Percentiles rank a stretch among this genome's conserved stretches.
phyloP scores from a whole-genome alignment of 176 grass and related monocot genomes.

The Hordeum marinum region DNA sequence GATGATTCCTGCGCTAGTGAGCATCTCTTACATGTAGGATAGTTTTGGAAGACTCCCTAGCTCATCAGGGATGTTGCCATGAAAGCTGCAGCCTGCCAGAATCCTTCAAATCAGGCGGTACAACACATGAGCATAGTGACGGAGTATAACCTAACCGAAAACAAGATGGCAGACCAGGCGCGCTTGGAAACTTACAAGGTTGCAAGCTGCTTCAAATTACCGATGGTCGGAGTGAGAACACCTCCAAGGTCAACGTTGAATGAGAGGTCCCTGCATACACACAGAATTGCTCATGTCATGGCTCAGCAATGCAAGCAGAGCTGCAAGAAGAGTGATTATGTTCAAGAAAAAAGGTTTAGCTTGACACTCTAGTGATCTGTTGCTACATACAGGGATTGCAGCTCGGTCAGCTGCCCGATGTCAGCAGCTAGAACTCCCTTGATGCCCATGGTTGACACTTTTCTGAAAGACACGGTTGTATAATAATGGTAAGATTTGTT shows the following conservation, averaged over 20 bases:
- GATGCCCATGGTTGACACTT: conserved; percentile 81
- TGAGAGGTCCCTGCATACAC: conserved; percentile 65
- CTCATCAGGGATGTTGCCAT: conserved; percentile 63
- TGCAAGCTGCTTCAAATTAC: conserved; percentile 72
- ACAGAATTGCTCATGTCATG: neutral
- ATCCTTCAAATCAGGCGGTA: conserved; percentile 46
- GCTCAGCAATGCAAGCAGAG: conserved; percentile 7
- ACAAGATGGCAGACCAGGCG: neutral
- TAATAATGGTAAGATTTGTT: neutral
- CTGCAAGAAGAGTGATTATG: neutral
- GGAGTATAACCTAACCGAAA: neutral
- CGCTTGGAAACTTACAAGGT: conserved; percentile 51
- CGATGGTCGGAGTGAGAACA: conserved; percentile 52
- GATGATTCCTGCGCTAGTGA: neutral
- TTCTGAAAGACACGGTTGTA: conserved; percentile 47
- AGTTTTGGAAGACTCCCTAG: conserved; percentile 61
- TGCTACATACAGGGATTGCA: conserved; percentile 66
- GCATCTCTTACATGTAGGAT: conserved; percentile 60
- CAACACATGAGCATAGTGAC: neutral
- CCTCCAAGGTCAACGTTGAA: conserved; percentile 64
- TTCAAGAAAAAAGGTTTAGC: neutral
- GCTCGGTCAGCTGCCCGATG: conserved; percentile 62
- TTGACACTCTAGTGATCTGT: neutral
- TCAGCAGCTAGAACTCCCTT: conserved; percentile 58
- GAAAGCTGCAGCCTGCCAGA: conserved; percentile 76